Evolutionary conservation across 1,284 basidiomycete genomes (phyloP).

Genomic region (Ustilago sp.): DNA sequence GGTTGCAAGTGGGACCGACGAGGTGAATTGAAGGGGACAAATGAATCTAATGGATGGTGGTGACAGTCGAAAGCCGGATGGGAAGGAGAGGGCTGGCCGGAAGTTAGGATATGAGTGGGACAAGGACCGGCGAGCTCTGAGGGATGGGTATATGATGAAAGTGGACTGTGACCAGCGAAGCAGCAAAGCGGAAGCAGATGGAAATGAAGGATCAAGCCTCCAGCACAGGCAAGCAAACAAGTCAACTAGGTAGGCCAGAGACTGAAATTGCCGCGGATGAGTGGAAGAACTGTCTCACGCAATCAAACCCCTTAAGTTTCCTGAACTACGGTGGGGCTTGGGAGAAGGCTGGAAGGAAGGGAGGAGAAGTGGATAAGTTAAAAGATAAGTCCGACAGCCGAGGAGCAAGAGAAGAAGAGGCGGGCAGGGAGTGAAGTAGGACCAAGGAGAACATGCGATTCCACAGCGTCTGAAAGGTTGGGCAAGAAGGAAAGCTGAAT

Average conservation of each 20-base stretch:
- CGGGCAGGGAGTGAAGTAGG: conserved; percentile 14
- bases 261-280: conserved; percentile 14
- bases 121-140: neutral
- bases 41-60: conserved; percentile 2
- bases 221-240: neutral
- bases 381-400: conserved; percentile 6
- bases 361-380: neutral
- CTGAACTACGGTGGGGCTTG: neutral
- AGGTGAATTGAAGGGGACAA: conserved; percentile 25
- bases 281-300: neutral
- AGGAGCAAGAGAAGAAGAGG: conserved; percentile 6
- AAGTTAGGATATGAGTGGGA: neutral
- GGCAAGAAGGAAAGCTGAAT: neutral
- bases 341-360: neutral
- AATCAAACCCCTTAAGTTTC: conserved; percentile 6
- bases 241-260: conserved; percentile 7
- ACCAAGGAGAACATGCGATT: conserved; percentile 28
- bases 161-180: neutral
- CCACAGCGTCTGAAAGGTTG: neutral
- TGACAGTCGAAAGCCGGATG: conserved; percentile 4
- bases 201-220: conserved; percentile 9
- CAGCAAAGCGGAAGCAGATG: conserved; percentile 3
- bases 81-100: neutral
- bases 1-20: conserved; percentile 12
- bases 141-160: neutral